Evolutionary conservation across 306 rosid species (phyloP).

Genomic region (Prunus armeniaca): DNA sequence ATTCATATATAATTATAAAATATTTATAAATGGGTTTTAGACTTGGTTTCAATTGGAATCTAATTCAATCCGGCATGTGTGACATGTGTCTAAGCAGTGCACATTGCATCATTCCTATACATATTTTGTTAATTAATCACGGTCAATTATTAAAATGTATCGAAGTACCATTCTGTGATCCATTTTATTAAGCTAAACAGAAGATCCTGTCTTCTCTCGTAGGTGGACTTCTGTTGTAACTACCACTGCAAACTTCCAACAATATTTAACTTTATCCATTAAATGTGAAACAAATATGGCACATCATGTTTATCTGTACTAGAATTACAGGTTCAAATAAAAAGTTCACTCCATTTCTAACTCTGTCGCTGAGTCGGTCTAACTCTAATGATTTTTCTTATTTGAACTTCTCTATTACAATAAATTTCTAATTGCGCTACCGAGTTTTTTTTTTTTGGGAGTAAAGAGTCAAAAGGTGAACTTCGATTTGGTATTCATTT

Average conservation of each 20-base stretch:
- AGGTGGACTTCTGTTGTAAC: conserved; percentile 10
- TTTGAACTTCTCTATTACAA: too few relatives aligned
- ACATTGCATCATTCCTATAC: conserved; percentile 32
- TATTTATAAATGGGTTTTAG: neutral
- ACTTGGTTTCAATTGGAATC: conserved; percentile 32
- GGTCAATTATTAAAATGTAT: too few relatives aligned
- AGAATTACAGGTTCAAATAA: neutral
- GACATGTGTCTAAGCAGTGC: conserved; percentile 50
- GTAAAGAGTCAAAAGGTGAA: neutral
- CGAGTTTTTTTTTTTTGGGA: neutral
- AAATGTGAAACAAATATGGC: neutral
- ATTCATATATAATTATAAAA: too few relatives aligned
- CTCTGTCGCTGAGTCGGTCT: too few relatives aligned
- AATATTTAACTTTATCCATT: conserved; percentile 3
- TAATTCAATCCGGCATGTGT: conserved; percentile 50
- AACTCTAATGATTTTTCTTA: too few relatives aligned
- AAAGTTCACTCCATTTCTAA: neutral
- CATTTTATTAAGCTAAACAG: neutral
- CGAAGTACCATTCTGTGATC: neutral
- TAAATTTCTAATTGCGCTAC: too few relatives aligned
- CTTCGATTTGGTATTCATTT: neutral
- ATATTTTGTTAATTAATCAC: neutral
- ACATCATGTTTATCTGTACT: neutral
- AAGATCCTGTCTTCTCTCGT: conserved; percentile 5
- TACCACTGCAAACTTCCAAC: neutral